A percentile compares a stretch with the other conserved stretches of the same genome.
These are phyloP conservation scores for Penicillium digitatum DNA, from an alignment of 2,329 filamentous ascomycete species.

Conservation along the genomic window DNA sequence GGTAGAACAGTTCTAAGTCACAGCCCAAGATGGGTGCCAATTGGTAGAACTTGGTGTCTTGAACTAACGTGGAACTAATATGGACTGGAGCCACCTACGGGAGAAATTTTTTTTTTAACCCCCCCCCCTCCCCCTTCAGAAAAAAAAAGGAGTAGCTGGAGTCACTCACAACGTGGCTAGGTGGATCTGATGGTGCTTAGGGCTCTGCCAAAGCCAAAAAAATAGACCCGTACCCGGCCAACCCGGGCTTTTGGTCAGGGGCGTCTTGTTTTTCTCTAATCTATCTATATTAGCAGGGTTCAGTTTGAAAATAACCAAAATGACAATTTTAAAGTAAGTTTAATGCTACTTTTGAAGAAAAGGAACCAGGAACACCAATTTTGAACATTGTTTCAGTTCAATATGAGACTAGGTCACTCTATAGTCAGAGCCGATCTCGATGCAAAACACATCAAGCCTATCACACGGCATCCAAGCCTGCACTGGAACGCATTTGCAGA, in stretches of 20 bases:
- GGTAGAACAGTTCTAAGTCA: neutral
- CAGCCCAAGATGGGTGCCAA: slow-evolving; percentile 4
- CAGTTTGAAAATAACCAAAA: neutral
- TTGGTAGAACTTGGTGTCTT: slow-evolving; percentile 5
- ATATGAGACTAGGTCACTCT: neutral
- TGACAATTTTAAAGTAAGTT: too few relatives aligned
- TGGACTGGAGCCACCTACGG: neutral
- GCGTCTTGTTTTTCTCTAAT: neutral
- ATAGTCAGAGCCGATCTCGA: slow-evolving; percentile 1
- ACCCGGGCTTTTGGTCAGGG: slow-evolving; percentile 5
- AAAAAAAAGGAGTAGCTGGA: slow-evolving; percentile 15
- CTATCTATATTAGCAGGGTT: neutral
- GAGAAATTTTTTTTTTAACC: too few relatives aligned
- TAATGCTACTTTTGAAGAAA: too few relatives aligned
- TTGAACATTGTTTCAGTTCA: neutral
- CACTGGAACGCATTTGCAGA: slow-evolving; percentile 18
- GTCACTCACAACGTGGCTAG: slow-evolving; percentile 28
- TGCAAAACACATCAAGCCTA: slow-evolving; percentile 16
- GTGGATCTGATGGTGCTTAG: slow-evolving; percentile 29
- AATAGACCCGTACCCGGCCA: slow-evolving; percentile 7
- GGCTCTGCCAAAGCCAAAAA: slow-evolving; percentile 19
- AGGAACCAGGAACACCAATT: too few relatives aligned
- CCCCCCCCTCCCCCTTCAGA: too few relatives aligned
- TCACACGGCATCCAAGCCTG: slow-evolving; percentile 16
- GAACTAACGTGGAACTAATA: slow-evolving; percentile 8